phyloP scores from a whole-genome alignment of 148 eudicot species.

The Camellia japonica region DNA sequence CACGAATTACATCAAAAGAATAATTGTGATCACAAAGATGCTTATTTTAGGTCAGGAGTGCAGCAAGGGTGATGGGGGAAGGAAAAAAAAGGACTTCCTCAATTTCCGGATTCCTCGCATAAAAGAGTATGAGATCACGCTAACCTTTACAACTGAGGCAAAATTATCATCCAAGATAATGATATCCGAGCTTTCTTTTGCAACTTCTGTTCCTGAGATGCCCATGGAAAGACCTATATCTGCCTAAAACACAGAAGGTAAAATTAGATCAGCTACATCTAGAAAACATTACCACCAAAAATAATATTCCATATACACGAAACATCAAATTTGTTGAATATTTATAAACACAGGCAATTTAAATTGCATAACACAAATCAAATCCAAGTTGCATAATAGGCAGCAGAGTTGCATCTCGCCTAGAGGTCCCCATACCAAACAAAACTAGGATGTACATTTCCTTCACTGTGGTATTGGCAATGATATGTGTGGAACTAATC shows the following conservation, averaged over 20 bases:
- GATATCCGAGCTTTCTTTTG: slow-evolving; percentile 95
- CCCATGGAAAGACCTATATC: slow-evolving; percentile 99
- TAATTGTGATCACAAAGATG: neutral
- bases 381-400: neutral
- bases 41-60: neutral
- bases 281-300: neutral
- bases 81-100: neutral
- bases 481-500: neutral
- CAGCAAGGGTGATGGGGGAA: neutral
- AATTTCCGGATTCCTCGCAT: neutral
- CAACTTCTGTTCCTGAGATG: slow-evolving; percentile 94
- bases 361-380: neutral
- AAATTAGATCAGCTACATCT: slow-evolving; percentile 16
- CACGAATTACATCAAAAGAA: neutral
- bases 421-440: neutral
- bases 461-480: neutral
- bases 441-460: neutral
- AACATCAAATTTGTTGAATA: neutral
- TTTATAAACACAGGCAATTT: neutral
- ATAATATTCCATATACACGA: neutral
- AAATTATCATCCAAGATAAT: slow-evolving; percentile 92
- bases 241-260: slow-evolving; percentile 48
- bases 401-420: neutral
- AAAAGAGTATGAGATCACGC: slow-evolving; percentile 3
- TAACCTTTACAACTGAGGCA: slow-evolving; percentile 90